These are phyloP conservation scores for Xerocomus minutiporus DNA, from an alignment of 1,284 basidiomycete genomes.

Conservation along the genomic window DNA sequence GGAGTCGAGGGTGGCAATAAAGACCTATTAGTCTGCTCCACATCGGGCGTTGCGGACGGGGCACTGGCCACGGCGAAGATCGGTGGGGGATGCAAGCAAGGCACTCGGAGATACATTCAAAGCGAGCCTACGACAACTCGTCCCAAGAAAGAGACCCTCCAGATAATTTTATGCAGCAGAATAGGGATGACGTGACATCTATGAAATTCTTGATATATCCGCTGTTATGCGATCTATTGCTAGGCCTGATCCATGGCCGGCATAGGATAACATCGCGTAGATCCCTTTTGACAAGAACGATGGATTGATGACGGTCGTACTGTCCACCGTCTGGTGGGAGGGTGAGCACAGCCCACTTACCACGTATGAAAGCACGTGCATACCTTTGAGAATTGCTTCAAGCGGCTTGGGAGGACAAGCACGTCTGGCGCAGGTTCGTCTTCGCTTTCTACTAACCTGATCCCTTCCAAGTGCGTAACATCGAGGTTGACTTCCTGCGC, in stretches of 20 bases:
- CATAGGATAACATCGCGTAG: conserved; percentile 45
- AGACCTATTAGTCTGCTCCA: neutral
- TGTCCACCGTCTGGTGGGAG: conserved; percentile 53
- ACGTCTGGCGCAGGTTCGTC: conserved; percentile 68
- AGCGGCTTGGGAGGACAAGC: conserved; percentile 76
- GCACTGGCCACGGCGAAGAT: too few relatives aligned
- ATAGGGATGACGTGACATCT: conserved; percentile 3
- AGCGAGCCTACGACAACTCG: neutral
- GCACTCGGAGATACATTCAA: conserved; percentile 37
- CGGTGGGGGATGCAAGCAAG: neutral
- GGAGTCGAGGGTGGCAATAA: too few relatives aligned
- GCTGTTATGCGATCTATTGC: conserved; percentile 35
- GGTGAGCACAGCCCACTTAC: neutral
- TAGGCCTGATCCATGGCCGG: conserved; percentile 29
- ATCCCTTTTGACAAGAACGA: conserved; percentile 59
- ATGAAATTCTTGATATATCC: conserved; percentile 31
- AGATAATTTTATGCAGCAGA: neutral
- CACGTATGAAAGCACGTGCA: conserved; percentile 12
- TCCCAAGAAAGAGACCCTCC: neutral
- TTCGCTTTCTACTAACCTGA: conserved; percentile 43
- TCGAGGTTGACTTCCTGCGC: conserved; percentile 83
- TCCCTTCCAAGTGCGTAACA: conserved; percentile 63
- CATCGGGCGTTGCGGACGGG: too few relatives aligned
- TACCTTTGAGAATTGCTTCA: conserved; percentile 86
- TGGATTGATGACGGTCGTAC: conserved; percentile 68